These are phyloP conservation scores for Xylaria sp. DNA, from an alignment of 495 filamentous ascomycete genomes.

Conservation along the genomic window DNA sequence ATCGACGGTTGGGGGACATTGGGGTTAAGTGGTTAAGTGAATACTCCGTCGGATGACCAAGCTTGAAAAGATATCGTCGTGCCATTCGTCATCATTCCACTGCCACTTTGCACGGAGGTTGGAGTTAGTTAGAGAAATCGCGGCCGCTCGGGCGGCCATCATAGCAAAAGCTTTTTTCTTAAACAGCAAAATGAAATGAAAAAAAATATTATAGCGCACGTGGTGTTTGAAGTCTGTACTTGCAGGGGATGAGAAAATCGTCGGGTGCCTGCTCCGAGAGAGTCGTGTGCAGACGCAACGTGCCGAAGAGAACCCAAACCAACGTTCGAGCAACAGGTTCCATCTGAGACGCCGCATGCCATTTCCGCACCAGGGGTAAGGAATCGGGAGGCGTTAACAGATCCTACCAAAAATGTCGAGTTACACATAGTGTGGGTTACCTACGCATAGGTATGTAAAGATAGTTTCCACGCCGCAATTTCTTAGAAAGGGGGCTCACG, in stretches of 20 bases:
- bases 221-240: neutral
- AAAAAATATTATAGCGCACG: slow-evolving; percentile 1
- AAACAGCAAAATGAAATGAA: no score
- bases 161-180: no score
- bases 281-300: neutral
- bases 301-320: neutral
- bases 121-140: neutral
- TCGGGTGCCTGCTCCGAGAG: neutral
- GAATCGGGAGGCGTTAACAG: slow-evolving; percentile 14
- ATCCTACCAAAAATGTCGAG: no score
- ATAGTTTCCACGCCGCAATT: slow-evolving; percentile 12
- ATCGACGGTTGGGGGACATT: slow-evolving; percentile 20
- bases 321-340: neutral
- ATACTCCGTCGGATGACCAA: neutral
- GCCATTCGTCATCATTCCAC: neutral
- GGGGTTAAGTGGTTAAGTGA: slow-evolving; percentile 15
- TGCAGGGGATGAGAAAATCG: neutral
- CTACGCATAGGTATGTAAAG: no score
- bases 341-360: neutral
- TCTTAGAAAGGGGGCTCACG: neutral
- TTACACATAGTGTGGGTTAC: no score
- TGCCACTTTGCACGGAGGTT: neutral
- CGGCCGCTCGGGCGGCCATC: neutral
- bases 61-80: neutral
- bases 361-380: neutral